Conservation (phyloP, 139 green algal species). For the Spirogloea muscicola region DNA sequence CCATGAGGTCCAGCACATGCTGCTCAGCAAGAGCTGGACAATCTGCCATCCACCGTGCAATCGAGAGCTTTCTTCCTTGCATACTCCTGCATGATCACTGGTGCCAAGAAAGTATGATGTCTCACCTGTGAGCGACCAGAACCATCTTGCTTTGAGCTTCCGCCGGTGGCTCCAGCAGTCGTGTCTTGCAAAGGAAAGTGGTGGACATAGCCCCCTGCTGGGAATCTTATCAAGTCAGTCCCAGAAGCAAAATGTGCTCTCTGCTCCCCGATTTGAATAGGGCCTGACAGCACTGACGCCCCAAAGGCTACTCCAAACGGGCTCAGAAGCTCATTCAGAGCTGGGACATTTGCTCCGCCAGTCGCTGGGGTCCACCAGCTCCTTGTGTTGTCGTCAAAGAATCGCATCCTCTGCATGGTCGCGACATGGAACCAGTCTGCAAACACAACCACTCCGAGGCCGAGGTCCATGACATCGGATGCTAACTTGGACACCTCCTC, state of each 20-base stretch:
- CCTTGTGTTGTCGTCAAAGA: constrained; percentile 99
- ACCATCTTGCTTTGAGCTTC: background rate
- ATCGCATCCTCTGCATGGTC: constrained; percentile 76
- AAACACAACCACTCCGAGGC: constrained; percentile 82
- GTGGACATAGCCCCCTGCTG: constrained; percentile 61
- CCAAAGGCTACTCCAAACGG: constrained; percentile 77
- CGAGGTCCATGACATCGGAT: constrained; percentile 59
- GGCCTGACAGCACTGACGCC: constrained; percentile 50
- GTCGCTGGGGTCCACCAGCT: constrained; percentile 51
- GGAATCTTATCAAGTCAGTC: constrained; percentile 60
- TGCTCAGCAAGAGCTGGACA: background rate
- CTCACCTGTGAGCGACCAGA: background rate
- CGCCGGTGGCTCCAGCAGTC: background rate
- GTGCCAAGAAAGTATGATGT: background rate
- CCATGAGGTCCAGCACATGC: background rate
- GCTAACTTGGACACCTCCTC: constrained; percentile 71
- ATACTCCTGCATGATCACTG: too few relatives aligned
- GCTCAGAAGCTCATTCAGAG: constrained; percentile 89
- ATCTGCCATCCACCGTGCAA: too few relatives aligned
- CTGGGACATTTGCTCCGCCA: constrained; percentile 92
- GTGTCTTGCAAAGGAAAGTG: constrained; percentile 27
- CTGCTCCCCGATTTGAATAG: constrained; percentile 28
- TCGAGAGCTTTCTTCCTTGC: too few relatives aligned
- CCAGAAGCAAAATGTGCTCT: constrained; percentile 50
- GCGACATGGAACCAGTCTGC: constrained; percentile 94